Evolutionary conservation across 1,284 basidiomycete species (phyloP), one percentile per base, ranked within the genome.

Genomic region (Malassezia globosa): DNA sequence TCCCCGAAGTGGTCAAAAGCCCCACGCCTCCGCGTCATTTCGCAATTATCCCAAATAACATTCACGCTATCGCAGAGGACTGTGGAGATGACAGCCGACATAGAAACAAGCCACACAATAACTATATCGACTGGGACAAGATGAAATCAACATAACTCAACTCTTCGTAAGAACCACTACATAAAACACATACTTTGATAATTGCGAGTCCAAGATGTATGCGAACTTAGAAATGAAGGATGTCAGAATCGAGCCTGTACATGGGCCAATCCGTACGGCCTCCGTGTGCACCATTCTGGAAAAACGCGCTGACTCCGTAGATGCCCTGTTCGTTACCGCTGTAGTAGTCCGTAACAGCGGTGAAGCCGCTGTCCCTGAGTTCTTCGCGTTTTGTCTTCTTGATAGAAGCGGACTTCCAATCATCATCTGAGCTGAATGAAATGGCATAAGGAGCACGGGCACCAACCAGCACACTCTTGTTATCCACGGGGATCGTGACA

Each of bases 281-380:
- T 13, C 64, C 64, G 8, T 61, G 41, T 1, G 54, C 60, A 36
- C 63, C 63, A 16, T 69, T 56, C n/a, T 50, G 52, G 50, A 69
- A 69, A 59, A 62, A 69, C 14, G 66, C 66, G 11, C 66, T 63
- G 14, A 58, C 54, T 16, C 54, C 66, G 54, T 67, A 69, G 36
- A 69, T 46, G 27, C 49, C 48, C 37, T 58, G 37, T 35, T 48
- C 44, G n/a, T 53, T 51, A 16, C 64, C 66, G 16, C 51, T 37
- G 48, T 61, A 59, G 51, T 56, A 59, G 41, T 69, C 63, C 25
- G 56, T 50, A 10, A 69, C 58, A 7, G 55, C 60, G 13, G 65
- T 67, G 21, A 69, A 56, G 18, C 55, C 58, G 51, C 63, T 66
- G 49, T 46, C 42, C 21, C 51, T 36, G 34, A 69, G 64, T 46